Conservation (phyloP, 1,139 yeast genomes). For the Ogataea hybrid region DNA sequence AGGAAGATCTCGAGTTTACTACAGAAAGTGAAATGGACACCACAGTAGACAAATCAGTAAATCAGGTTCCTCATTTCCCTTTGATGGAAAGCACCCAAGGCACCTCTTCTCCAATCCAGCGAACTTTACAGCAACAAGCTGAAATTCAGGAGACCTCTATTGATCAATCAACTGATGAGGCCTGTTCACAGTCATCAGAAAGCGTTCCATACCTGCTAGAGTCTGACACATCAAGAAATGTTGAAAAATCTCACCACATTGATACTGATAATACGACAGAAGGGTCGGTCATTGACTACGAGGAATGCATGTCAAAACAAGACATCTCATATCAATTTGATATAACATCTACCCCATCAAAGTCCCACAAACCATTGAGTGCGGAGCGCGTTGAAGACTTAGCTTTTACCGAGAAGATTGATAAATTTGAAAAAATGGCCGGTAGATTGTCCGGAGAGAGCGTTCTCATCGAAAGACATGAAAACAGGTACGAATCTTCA, state of each 20-base stretch:
- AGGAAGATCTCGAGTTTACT: not conserved
- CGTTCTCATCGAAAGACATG: constrained; percentile 13
- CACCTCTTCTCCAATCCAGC: too few relatives aligned
- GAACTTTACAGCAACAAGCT: not conserved
- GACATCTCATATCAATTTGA: not conserved
- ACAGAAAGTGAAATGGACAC: constrained; percentile 3
- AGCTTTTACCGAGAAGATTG: constrained; percentile 27
- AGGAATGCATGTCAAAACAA: not conserved
- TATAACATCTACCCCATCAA: constrained; percentile 13
- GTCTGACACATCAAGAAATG: not conserved
- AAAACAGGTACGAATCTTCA: not conserved
- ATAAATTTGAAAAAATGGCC: constrained; percentile 29
- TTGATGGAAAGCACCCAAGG: too few relatives aligned
- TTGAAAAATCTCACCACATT: constrained; percentile 8
- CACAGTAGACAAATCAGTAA: not conserved
- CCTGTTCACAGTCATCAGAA: not conserved
- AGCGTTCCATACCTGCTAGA: not conserved
- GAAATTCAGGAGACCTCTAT: not conserved
- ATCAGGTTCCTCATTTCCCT: not conserved
- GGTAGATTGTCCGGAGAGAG: constrained; percentile 21
- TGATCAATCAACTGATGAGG: not conserved
- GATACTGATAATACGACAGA: constrained; percentile 17
- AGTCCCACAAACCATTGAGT: not conserved
- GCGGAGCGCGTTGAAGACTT: constrained; percentile 4
- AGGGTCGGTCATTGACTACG: constrained; percentile 4